A percentile compares a stretch with the other conserved stretches of the same genome.
Evolutionary conservation across 106 monocot species (phyloP).

Genomic region (Dioscorea alata): DNA sequence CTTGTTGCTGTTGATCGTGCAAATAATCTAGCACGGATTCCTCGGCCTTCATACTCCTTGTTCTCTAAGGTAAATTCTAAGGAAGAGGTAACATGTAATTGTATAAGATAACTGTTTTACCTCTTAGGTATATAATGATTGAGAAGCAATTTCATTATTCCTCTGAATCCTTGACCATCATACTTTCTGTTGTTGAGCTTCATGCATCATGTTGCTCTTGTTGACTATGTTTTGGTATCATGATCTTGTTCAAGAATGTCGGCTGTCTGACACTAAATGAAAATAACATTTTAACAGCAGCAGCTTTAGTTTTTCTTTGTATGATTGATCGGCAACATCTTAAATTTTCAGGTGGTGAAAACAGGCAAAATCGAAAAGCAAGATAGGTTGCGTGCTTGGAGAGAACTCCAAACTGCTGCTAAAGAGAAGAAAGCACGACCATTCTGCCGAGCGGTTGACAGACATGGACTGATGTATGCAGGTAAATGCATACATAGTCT

Average conservation of each 20-base stretch:
- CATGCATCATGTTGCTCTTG: no score
- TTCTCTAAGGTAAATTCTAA: constrained; percentile 61
- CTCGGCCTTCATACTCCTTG: constrained; percentile 81
- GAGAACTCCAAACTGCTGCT: constrained; percentile 63
- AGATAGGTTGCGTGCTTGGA: constrained; percentile 72
- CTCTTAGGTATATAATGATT: not conserved
- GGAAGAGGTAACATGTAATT: not conserved
- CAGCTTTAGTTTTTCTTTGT: no score
- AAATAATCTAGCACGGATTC: constrained; percentile 59
- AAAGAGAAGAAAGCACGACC: constrained; percentile 64
- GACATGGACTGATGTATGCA: constrained; percentile 78
- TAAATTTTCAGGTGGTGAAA: constrained; percentile 57
- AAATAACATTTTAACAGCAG: no score
- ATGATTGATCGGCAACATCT: constrained; percentile 3
- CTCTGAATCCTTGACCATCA: no score
- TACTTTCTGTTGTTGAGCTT: no score
- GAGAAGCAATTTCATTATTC: not conserved
- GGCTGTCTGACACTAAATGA: no score
- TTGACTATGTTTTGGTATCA: no score
- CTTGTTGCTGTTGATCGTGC: constrained; percentile 93
- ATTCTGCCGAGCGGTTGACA: constrained; percentile 81
- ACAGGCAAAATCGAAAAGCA: constrained; percentile 59
- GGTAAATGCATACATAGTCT: constrained; percentile 33
- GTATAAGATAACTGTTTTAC: not conserved
- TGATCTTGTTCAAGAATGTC: no score